phyloP scores from a whole-genome alignment of 371 early-diverging fungal genomes.

The Mortierella sp. region DNA sequence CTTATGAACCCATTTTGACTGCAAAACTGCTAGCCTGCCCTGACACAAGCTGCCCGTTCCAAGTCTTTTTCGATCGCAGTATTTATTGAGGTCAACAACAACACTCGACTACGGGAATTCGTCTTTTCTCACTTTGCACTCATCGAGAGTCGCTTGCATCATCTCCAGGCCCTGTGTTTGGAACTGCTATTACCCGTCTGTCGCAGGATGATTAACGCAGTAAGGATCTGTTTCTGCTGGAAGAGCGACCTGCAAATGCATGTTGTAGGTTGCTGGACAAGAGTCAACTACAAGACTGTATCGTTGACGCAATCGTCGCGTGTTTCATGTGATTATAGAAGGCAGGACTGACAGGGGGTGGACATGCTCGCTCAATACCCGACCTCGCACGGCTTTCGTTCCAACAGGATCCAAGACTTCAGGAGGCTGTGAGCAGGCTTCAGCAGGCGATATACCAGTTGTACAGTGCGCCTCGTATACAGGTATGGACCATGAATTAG shows the following conservation, averaged over 20 bases:
- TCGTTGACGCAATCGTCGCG: no score
- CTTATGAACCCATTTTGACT: no score
- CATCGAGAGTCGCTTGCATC: slow-evolving; percentile 71
- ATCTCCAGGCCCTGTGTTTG: slow-evolving; percentile 65
- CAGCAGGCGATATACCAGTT: slow-evolving; percentile 64
- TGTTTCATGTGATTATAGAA: slow-evolving; percentile 21
- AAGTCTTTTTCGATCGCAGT: slow-evolving; percentile 72
- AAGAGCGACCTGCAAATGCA: no score
- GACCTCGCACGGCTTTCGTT: slow-evolving; percentile 60
- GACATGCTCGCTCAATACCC: slow-evolving; percentile 38
- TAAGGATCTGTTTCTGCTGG: slow-evolving; percentile 1
- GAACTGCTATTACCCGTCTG: slow-evolving; percentile 61
- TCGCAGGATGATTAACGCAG: slow-evolving; percentile 43
- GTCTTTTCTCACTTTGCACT: slow-evolving; percentile 75
- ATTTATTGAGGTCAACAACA: slow-evolving; percentile 66
- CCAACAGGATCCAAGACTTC: slow-evolving; percentile 62
- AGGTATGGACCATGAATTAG: slow-evolving; percentile 54
- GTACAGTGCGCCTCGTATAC: slow-evolving; percentile 70
- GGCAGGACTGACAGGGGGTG: slow-evolving; percentile 15
- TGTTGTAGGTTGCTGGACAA: no score
- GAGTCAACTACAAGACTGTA: no score
- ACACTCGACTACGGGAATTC: slow-evolving; percentile 65
- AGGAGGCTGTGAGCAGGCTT: slow-evolving; percentile 64
- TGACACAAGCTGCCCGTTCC: slow-evolving; percentile 61
- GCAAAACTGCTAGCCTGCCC: slow-evolving; percentile 49